Conservation (phyloP, 306 rosid species). For the Purshia tridentata region DNA sequence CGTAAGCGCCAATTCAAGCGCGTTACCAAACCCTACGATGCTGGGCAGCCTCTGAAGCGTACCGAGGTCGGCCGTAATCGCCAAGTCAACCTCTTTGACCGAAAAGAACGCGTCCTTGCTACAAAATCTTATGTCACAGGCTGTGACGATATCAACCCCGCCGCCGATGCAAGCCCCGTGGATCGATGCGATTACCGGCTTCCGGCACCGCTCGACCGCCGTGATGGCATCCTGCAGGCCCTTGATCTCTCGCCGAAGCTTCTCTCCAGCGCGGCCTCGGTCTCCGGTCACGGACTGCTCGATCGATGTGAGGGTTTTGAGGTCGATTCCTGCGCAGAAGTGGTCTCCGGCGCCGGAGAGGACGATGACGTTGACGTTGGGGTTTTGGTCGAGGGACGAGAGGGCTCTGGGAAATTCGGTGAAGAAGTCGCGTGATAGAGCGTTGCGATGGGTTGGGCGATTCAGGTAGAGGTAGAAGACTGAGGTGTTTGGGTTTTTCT, state of each 20-base stretch:
- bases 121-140: conserved; percentile 80
- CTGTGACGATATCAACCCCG: conserved; percentile 66
- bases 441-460: conserved; percentile 63
- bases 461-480: conserved; percentile 56
- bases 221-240: conserved; percentile 67
- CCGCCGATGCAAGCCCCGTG: conserved; percentile 87
- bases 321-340: conserved; percentile 89
- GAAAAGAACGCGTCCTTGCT: conserved; percentile 73
- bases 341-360: conserved; percentile 64
- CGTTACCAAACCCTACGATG: conserved; percentile 72
- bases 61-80: conserved; percentile 80
- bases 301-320: conserved; percentile 32
- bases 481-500: conserved; percentile 41
- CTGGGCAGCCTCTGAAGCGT: conserved; percentile 79
- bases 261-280: conserved; percentile 56
- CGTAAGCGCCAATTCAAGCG: conserved; percentile 78
- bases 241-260: conserved; percentile 59
- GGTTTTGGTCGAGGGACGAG: conserved; percentile 56
- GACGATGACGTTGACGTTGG: conserved; percentile 58
- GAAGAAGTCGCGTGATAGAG: conserved; percentile 65
- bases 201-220: conserved; percentile 79
- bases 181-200: conserved; percentile 74
- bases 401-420: conserved; percentile 68
- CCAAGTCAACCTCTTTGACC: conserved; percentile 85
- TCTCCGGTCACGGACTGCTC: conserved; percentile 19